Conservation (phyloP, 1,284 basidiomycete genomes). For the Marasmius sp. region DNA sequence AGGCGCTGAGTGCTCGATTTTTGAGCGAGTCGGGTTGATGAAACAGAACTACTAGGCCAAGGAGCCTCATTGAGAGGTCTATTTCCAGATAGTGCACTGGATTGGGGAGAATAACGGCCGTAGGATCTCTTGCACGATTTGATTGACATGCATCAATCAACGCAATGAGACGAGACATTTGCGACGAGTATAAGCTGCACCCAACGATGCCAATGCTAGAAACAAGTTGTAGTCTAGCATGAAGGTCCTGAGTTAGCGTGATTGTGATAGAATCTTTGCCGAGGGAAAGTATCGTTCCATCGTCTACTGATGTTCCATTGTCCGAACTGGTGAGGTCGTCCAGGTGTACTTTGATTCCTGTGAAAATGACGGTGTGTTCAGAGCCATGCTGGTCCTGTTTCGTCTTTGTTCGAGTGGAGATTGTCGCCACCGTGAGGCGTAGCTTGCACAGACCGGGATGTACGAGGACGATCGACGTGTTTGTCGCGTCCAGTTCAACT, state of each 20-base stretch:
- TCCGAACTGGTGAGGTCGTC: background rate
- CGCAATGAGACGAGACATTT: background rate
- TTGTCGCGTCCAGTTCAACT: background rate
- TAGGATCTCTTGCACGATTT: background rate
- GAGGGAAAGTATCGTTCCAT: background rate
- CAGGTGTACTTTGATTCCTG: background rate
- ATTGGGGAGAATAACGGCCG: background rate
- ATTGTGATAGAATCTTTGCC: background rate
- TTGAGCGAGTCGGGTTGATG: background rate
- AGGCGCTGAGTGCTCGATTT: background rate
- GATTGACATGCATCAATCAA: background rate
- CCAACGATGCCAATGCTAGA: background rate
- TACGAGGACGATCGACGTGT: background rate
- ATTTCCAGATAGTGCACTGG: background rate
- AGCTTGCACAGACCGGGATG: background rate
- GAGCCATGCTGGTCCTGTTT: background rate
- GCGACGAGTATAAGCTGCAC: background rate
- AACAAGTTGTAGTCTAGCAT: background rate
- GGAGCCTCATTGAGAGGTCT: background rate
- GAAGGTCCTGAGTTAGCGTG: background rate
- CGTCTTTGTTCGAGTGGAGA: background rate
- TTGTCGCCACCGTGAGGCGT: background rate
- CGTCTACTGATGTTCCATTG: background rate
- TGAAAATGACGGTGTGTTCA: background rate
- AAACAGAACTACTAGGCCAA: background rate